Evolutionary conservation across 176 grass and related monocot species (phyloP).

Genomic region (Miscanthus lutarioriparius): DNA sequence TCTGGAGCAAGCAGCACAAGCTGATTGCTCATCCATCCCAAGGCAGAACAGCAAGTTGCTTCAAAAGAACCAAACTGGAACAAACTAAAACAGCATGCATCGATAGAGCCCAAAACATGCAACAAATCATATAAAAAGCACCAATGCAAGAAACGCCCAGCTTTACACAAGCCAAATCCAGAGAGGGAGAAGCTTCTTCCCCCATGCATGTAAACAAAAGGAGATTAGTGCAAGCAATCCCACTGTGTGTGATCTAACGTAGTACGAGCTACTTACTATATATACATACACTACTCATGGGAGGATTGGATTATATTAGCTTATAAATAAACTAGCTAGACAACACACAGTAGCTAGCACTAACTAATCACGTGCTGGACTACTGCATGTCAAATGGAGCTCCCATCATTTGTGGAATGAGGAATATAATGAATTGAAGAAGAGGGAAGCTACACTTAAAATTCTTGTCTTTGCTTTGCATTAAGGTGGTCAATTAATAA

Average conservation of each 20-base stretch:
- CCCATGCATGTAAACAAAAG: conserved; percentile 43
- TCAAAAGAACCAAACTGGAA: conserved; percentile 43
- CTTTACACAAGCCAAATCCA: conserved; percentile 42
- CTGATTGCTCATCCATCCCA: conserved; percentile 49
- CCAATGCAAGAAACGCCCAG: conserved; percentile 7
- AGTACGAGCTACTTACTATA: not conserved
- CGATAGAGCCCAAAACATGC: conserved; percentile 26
- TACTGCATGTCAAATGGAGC: conserved; percentile 30
- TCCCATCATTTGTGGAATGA: conserved; percentile 31
- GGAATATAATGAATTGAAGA: not conserved
- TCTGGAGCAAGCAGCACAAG: conserved; percentile 29
- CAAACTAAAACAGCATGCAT: conserved; percentile 34
- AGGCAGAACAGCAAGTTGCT: conserved; percentile 31
- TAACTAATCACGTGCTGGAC: conserved; percentile 34
- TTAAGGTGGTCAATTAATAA: conserved; percentile 32
- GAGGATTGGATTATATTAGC: not conserved
- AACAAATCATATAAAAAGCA: conserved; percentile 56
- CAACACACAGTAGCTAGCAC: not conserved
- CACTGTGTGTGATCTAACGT: not conserved
- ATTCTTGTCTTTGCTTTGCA: conserved; percentile 39
- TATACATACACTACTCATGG: not conserved
- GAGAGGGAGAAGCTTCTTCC: conserved; percentile 52
- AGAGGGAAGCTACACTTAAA: conserved; percentile 28
- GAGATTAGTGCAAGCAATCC: not conserved
- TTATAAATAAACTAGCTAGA: not conserved